A percentile compares a stretch with the other conserved stretches of the same genome.
phyloP scores from a whole-genome alignment of 2,329 filamentous ascomycete species.

The Metarhizium brunneum region DNA sequence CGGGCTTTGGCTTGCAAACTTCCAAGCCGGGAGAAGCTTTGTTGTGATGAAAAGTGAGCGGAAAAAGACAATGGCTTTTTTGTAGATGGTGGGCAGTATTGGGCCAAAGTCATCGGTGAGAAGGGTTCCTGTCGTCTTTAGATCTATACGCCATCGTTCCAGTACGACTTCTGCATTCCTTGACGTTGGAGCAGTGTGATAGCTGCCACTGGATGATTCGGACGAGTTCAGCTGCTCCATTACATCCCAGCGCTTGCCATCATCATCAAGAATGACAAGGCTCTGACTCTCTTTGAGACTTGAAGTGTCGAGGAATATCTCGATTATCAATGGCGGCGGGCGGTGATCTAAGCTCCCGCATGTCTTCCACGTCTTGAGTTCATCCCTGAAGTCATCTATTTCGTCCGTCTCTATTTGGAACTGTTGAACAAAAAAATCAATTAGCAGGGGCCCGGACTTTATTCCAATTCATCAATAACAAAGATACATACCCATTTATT shows the following conservation, averaged over 20 bases:
- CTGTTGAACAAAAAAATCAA: constrained; percentile 33
- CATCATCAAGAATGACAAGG: constrained; percentile 77
- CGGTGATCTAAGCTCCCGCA: constrained; percentile 68
- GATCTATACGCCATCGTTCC: constrained; percentile 82
- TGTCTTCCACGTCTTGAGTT: constrained; percentile 71
- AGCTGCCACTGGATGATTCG: constrained; percentile 37
- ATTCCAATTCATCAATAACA: background rate
- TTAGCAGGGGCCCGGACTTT: background rate
- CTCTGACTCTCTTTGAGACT: constrained; percentile 75
- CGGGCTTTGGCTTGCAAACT: constrained; percentile 64
- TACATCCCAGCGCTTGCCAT: constrained; percentile 89
- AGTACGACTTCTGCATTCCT: constrained; percentile 67
- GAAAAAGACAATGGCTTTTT: constrained; percentile 93
- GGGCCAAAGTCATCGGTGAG: constrained; percentile 50
- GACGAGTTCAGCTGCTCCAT: constrained; percentile 67
- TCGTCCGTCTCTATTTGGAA: constrained; percentile 95
- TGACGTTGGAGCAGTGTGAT: constrained; percentile 28
- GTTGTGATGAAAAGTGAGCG: constrained; percentile 77
- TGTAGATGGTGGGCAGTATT: constrained; percentile 80
- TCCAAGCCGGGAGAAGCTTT: constrained; percentile 78
- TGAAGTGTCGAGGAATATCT: constrained; percentile 78
- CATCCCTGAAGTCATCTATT: constrained; percentile 76
- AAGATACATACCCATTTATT: constrained; percentile 72
- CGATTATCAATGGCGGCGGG: constrained; percentile 79
- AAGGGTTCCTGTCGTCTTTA: constrained; percentile 47